Base-by-base conservation (phyloP, 345 rosid species). In the Brassica juncea region DNA sequence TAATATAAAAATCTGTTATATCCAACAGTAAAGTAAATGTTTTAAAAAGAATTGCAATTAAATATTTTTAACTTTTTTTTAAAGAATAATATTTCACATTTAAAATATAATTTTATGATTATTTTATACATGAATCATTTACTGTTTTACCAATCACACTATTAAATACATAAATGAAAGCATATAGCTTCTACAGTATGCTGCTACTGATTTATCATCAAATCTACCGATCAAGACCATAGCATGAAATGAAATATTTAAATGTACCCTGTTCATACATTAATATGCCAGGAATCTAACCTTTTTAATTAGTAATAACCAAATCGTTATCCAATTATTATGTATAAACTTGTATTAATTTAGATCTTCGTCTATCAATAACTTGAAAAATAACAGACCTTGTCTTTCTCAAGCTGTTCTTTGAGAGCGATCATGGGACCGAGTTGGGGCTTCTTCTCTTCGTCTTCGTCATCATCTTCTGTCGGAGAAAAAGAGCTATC, bases 341-440 rank as follows among this genome's bases (percentile, higher is more conserved):
- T 47, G 30, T 63, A 60, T 73, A 19, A 35, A 14, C 19, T 35
- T 44, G 31, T 5, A 31, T 31, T 31, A 16, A 2, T 16, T 54
- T 70, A 31, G 19, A 58, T 34, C 14, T 15, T 11, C 2, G 58
- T 11, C 11, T 34, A 66, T 66, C 4, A 8, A 61, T 9, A 27
- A 25, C 1, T n/a, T 14, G n/a, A 21, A 3, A 21, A 49, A 30
- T 6, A 21, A 15, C 37, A 6, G 4, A 85, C 87, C 85, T 85
- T 82, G 78, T 85, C 87, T 27, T 72, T 85, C 75, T 85, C 87
- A 10, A 83, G 84, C 59, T 85, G 85, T 66, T 85, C 87, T 80
- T 69, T 85, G 71, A 85, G 87, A 66, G 87, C 83, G 64, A 83
- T 30, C 79, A 77, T 84, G 64, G 86, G 87, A 77, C 87, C 87